Evolutionary conservation across 495 filamentous ascomycete species (phyloP).

Genomic region (Ramalina peruviana): DNA sequence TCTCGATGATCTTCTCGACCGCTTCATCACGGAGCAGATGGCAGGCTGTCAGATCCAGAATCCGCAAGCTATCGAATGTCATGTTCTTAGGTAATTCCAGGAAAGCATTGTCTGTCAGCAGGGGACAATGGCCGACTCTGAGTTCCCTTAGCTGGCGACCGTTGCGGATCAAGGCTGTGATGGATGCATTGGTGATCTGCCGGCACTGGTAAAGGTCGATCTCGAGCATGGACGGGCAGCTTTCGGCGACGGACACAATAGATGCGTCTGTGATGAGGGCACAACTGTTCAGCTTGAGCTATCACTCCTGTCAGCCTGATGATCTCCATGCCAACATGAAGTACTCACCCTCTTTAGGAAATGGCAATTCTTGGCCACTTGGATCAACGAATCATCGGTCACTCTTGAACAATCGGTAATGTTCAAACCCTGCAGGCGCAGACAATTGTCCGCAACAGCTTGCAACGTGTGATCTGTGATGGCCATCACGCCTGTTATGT

Average conservation of each 20-base stretch:
- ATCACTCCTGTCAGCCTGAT: conserved; percentile 17
- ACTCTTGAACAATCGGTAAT: conserved; percentile 75
- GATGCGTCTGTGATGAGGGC: conserved; percentile 61
- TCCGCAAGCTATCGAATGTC: conserved; percentile 74
- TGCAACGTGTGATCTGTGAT: conserved; percentile 75
- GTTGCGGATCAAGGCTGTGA: conserved; percentile 62
- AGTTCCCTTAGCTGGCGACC: conserved; percentile 77
- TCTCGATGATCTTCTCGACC: conserved; percentile 70
- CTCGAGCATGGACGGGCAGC: conserved; percentile 86
- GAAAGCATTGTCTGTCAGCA: conserved; percentile 78
- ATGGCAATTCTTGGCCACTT: conserved; percentile 70
- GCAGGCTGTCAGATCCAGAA: conserved; percentile 87
- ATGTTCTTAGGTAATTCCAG: conserved; percentile 55
- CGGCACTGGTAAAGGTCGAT: conserved; percentile 87
- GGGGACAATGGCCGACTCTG: conserved; percentile 66
- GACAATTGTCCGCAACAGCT: conserved; percentile 68
- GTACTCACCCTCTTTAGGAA: conserved; percentile 70
- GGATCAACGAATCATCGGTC: conserved; percentile 69
- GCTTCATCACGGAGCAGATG: conserved; percentile 68
- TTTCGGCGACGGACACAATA: conserved; percentile 69
- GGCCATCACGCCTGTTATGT: conserved; percentile 66
- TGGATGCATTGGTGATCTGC: conserved; percentile 61
- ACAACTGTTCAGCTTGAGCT: conserved; percentile 94
- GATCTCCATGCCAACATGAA: neutral
- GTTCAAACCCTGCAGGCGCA: conserved; percentile 81